These are phyloP conservation scores for Mastigamoeba balamuthi DNA, from an alignment of 78 protist genomes.

Conservation along the genomic window DNA sequence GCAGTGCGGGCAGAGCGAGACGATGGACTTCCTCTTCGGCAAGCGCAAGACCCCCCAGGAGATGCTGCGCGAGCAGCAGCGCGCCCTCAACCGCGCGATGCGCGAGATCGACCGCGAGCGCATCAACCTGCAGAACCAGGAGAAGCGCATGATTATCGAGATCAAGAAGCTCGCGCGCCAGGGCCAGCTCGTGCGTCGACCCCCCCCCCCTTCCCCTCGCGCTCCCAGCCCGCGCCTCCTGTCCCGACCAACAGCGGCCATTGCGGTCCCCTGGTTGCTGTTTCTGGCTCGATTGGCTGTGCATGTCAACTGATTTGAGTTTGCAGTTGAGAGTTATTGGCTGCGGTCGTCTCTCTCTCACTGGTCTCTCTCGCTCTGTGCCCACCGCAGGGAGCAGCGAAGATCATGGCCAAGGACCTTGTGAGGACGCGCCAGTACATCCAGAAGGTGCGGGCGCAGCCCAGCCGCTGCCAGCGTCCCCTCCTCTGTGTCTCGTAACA, in stretches of 20 bases:
- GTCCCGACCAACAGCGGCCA: too few species aligned
- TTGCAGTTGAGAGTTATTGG: too few species aligned
- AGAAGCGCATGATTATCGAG: constrained; percentile 69
- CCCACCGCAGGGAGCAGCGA: constrained; percentile 37
- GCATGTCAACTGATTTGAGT: too few species aligned
- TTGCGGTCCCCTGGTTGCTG: too few species aligned
- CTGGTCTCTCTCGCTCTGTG: background rate
- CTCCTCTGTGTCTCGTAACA: too few species aligned
- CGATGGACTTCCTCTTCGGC: constrained; percentile 38
- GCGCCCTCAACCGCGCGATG: constrained; percentile 65
- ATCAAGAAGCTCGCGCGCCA: constrained; percentile 75
- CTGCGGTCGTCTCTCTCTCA: background rate
- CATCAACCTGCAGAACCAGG: constrained; percentile 53
- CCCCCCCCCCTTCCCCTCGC: background rate
- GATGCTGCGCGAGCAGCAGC: constrained; percentile 76
- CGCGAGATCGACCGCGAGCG: constrained; percentile 91
- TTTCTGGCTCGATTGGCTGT: too few species aligned
- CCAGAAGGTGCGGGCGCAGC: constrained; percentile 69
- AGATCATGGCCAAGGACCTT: constrained; percentile 90
- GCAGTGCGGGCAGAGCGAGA: background rate
- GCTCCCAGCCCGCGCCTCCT: background rate
- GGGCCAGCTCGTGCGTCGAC: constrained; percentile 52
- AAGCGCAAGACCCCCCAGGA: constrained; percentile 61
- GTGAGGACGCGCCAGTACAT: constrained; percentile 76
- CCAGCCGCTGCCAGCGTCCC: too few species aligned